phyloP scores from a whole-genome alignment of 139 green algal genomes.

The Picocystis salinarum region DNA sequence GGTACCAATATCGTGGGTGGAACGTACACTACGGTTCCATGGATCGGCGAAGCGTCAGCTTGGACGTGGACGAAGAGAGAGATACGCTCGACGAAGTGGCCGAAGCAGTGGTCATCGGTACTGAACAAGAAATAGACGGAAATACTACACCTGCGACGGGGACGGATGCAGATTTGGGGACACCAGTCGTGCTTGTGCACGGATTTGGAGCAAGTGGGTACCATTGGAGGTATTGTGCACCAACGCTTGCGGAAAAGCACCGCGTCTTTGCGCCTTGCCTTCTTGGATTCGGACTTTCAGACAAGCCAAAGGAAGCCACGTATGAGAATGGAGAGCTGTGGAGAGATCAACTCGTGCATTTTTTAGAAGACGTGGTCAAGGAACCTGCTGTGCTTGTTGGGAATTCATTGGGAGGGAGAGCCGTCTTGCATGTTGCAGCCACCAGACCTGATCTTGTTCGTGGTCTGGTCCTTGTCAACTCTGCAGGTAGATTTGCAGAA shows the following conservation, averaged over 20 bases:
- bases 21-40: no score
- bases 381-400: conserved; percentile 26
- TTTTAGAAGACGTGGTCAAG: background rate
- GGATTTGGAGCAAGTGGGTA: conserved; percentile 7
- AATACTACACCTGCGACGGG: no score
- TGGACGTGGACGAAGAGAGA: no score
- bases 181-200: conserved; percentile 9
- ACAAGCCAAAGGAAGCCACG: conserved; percentile 5
- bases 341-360: conserved; percentile 8
- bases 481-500: conserved; percentile 24
- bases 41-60: no score
- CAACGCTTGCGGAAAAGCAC: conserved; percentile 4
- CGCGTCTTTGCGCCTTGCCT: conserved; percentile 6
- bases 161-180: no score
- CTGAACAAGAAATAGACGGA: no score
- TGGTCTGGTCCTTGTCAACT: conserved; percentile 46
- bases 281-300: conserved; percentile 7
- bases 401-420: conserved; percentile 60
- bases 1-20: no score
- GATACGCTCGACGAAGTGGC: no score
- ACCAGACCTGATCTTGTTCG: conserved; percentile 25
- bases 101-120: no score
- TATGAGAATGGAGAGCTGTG: conserved; percentile 4
- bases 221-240: conserved; percentile 7
- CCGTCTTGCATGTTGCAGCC: conserved; percentile 25